These are phyloP conservation scores for Pseudogymnoascus sp. DNA, from an alignment of 2,329 filamentous ascomycete genomes.

Conservation along the genomic window DNA sequence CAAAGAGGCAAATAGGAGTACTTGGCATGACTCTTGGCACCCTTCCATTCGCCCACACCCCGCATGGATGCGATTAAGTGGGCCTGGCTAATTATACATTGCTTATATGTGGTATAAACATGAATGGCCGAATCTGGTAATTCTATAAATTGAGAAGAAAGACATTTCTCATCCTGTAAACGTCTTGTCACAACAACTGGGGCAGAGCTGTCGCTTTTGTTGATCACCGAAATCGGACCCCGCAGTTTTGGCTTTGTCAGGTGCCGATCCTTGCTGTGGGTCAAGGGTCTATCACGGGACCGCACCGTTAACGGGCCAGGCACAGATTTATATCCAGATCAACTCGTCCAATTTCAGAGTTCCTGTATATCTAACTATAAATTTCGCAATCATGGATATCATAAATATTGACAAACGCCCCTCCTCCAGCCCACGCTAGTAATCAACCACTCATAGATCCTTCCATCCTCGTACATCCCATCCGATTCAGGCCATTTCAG, in stretches of 20 bases:
- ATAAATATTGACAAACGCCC: not conserved
- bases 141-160: not conserved
- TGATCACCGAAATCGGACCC: not conserved
- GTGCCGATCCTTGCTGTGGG: not conserved
- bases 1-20: not conserved
- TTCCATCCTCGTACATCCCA: not conserved
- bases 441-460: not conserved
- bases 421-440: not conserved
- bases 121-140: not conserved
- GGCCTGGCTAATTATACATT: not conserved
- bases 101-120: not conserved
- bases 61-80: not conserved
- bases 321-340: not conserved
- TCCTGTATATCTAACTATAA: not conserved
- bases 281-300: not conserved
- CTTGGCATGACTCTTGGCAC: not conserved
- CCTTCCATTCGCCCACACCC: not conserved
- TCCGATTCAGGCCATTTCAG: not conserved
- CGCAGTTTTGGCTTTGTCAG: slow-evolving; percentile 2
- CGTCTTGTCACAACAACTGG: not conserved
- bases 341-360: not conserved
- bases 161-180: not conserved
- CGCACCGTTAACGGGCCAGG: not conserved
- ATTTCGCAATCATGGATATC: slow-evolving; percentile 1
- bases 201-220: not conserved